Base-by-base conservation (phyloP, 1,284 basidiomycete species). In the Leccinum fallax region DNA sequence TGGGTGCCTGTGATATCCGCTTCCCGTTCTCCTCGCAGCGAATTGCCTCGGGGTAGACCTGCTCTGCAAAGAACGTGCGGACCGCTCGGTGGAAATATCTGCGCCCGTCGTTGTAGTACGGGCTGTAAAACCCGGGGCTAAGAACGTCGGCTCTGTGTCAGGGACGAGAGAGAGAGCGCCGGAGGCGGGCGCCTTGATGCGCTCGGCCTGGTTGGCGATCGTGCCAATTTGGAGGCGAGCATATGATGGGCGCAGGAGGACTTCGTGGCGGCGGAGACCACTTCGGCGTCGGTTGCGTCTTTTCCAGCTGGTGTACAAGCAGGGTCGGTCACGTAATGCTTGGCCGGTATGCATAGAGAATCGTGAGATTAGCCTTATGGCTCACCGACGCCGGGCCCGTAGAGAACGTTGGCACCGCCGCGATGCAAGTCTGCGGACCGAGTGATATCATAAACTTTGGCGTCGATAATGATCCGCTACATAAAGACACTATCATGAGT, bases 111-210 rank as follows among this genome's bases (percentile, higher is more conserved):
- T 83, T 90, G 79, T 93, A 97, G 76, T 96, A 98, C 0, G 95
- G 92, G 63, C 83, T 90, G 70, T 85, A 82, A 79, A 89, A 96
- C 0, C 92, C 93, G 5, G 85, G 77, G n/a, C 79, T 80, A 48
- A 97, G 85, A 94, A 97, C 2, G 90, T 88, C 3, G 94, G 90
- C 71, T 98, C 96, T 1, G 87, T 94, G 71, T 97, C 97, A 0
- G 95, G 95, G 0, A 97, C 89, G 60, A 82, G 75, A 30, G 89
- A 93, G 57, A 92, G 74, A 46, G 85, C 85, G 53, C 92, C 94
- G 0, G 88, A 82, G 1, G 78, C 77, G 5, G 82, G 84, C 2
- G 87, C 76, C 62, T 82, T 82, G 71, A 93, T 85, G 55, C 82
- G 77, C 69, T 87, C 80, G 63, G 85, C 79, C 71, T 92, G 83